Base-by-base conservation (phyloP, 1,284 basidiomycete species). In the Sporisorium exsertum region DNA sequence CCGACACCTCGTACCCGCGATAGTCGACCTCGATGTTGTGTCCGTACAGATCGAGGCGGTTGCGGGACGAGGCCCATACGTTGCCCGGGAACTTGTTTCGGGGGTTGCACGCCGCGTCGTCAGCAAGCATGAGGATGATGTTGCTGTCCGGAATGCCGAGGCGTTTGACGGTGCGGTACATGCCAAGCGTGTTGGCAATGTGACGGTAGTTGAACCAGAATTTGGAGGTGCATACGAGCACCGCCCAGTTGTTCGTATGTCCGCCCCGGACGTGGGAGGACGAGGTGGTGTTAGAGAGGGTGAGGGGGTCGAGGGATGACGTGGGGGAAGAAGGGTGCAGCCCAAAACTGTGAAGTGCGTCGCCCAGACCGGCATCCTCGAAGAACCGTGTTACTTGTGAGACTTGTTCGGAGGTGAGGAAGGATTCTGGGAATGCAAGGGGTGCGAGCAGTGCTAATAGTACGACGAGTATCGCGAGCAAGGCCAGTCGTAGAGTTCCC, bases 191-290 rank as follows among this genome's bases (percentile, higher is more conserved):
- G 87, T 99, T 99, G 16, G 96, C 92, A 92, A 98, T 97, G 86
- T 99, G 96, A 93, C 96, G 88, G 83, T 99, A 99, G 86, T 99
- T 99, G 89, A 99, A 98, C 95, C 95, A 97, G 85, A 95, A 97
- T 68, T 95, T 87, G 7, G 94, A 96, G 0, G 97, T 89, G 82
- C 93, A 95, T 1, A 98, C 95, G 26, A 99, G 88, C 1, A 99
- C 95, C 0, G 96, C 96, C 96, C 96, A 99, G 86, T 99, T 99
- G 85, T 98, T 99, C 2, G 96, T 85, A 51, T 86, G 85, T 7
- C 79, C 72, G 0, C 75, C 69, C 6, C 58, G 55, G 0, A 68
- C 15, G 35, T 16, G 10, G 13, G 8, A 29, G 24, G 42, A 16
- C 9, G 47, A 43, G 18, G 42, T 57, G 10, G 22, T 16, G 18